Conservation (phyloP, 1,284 basidiomycete species). For the Ustilago cynodontis region DNA sequence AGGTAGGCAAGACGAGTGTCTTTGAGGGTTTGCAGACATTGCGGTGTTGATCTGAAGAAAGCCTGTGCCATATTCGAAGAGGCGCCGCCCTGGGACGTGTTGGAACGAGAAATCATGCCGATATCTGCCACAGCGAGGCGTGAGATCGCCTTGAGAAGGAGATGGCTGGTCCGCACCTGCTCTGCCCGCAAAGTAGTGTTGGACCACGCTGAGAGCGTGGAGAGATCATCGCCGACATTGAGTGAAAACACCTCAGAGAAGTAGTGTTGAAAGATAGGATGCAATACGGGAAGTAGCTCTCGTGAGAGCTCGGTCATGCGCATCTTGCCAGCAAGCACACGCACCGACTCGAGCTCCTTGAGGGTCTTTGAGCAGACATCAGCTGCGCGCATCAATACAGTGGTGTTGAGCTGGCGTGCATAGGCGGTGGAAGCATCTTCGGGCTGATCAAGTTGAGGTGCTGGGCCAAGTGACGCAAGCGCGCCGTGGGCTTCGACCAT, state of each 20-base stretch:
- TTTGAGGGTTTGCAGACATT: constrained; percentile 52
- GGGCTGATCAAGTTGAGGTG: constrained; percentile 36
- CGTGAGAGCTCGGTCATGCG: constrained; percentile 67
- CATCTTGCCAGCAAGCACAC: constrained; percentile 66
- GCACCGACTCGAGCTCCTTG: constrained; percentile 66
- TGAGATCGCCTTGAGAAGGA: constrained; percentile 61
- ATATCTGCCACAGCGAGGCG: constrained; percentile 62
- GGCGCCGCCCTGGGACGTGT: constrained; percentile 35
- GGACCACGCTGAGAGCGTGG: constrained; percentile 54
- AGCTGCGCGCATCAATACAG: constrained; percentile 59
- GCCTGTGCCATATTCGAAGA: constrained; percentile 59
- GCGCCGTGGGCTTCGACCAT: constrained; percentile 57
- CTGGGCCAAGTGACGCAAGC: constrained; percentile 31
- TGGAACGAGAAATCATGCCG: constrained; percentile 56
- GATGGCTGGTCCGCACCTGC: constrained; percentile 64
- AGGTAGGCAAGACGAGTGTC: constrained; percentile 50
- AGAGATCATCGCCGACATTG: constrained; percentile 27
- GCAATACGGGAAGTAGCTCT: constrained; percentile 60
- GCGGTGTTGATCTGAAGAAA: constrained; percentile 64
- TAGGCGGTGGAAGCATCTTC: constrained; percentile 22
- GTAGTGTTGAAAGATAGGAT: constrained; percentile 62
- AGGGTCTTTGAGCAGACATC: constrained; percentile 61
- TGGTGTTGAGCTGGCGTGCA: constrained; percentile 40
- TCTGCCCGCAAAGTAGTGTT: constrained; percentile 46
- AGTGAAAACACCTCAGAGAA: constrained; percentile 60